Evolutionary conservation across 2,329 filamentous ascomycete genomes (phyloP), one percentile per base, ranked within the genome.

Genomic region (Colletotrichum tamarilloi): DNA sequence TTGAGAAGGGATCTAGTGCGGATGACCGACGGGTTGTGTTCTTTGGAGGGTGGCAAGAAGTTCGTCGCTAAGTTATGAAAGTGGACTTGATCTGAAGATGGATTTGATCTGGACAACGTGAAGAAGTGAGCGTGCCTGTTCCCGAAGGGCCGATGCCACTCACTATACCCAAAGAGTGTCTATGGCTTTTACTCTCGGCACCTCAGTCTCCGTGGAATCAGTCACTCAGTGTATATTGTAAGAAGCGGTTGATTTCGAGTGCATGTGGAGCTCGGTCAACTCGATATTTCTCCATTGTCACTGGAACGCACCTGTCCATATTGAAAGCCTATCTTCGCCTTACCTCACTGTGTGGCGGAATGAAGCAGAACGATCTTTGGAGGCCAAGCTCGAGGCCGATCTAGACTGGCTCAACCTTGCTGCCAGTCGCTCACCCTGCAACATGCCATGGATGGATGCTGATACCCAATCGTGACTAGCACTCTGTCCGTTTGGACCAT

Each of bases 21-120:
- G 28, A 81, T 81, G 79, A 81, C 76, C 30, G 70, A 77, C 16
- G 80, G 81, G 0, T 22, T 80, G 4, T 82, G 79, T 66, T 82
- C 81, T 0, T 60, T 81, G 46, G 77, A 78, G 9, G 72, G 65
- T 11, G 14, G 22, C 0, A 49, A 6, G 19, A 53, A 22, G 28
- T 59, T 58, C 6, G 11, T 49, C 14, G 55, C 72, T 1, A 75
- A 65, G 28, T 55, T 76, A 14, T 76, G 60, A 73, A 59, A 7
- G 16, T 16, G 8, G 22, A 24, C 4, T 28, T 14, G 42, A 49
- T 76, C 22, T 75, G 60, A 72, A 56, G 14, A 19, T 16, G 14
- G 22, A 16, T 4, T 19, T 8, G 8, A 49, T n/a, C 19, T 22
- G 8, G 42, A 8, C 38, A 19, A 19, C 6, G 38, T n/a, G 7